Conservation (phyloP, 1,284 basidiomycete species). For the Rugosomyces carneus region DNA sequence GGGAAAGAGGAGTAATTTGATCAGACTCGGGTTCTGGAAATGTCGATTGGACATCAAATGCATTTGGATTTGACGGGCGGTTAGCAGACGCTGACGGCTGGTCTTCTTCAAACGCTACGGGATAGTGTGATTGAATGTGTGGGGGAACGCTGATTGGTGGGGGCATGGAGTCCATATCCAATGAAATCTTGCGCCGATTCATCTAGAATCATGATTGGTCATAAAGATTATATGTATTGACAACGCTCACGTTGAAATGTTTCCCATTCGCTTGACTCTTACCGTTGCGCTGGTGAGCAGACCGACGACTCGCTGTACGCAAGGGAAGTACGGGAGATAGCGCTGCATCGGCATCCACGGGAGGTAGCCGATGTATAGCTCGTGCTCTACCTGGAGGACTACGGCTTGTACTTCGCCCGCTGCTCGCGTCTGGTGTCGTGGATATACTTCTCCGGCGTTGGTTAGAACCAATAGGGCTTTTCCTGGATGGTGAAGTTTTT, state of each 20-base stretch:
- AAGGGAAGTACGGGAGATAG: constrained; percentile 10
- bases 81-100: constrained; percentile 1
- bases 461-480: constrained; percentile 10
- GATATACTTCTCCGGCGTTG: constrained; percentile 41
- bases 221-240: neutral
- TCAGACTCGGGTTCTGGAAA: constrained; percentile 9
- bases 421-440: constrained; percentile 43
- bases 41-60: constrained; percentile 1
- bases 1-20: constrained; percentile 13
- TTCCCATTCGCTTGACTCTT: constrained; percentile 28
- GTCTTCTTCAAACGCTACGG: constrained; percentile 3
- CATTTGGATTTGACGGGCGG: neutral
- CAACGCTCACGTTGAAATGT: constrained; percentile 22
- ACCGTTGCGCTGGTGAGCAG: constrained; percentile 14
- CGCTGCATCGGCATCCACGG: constrained; percentile 20
- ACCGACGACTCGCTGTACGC: constrained; percentile 8
- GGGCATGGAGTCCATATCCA: constrained; percentile 22
- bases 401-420: constrained; percentile 47
- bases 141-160: constrained; percentile 22
- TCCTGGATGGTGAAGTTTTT: constrained; percentile 11
- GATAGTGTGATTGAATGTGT: constrained; percentile 6
- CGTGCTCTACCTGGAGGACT: constrained; percentile 44
- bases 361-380: constrained; percentile 59
- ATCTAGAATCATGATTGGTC: constrained; percentile 1
- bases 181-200: constrained; percentile 12